Conservation (phyloP, 2,329 filamentous ascomycete species). For the Berkeleyomyces rouxiae region DNA sequence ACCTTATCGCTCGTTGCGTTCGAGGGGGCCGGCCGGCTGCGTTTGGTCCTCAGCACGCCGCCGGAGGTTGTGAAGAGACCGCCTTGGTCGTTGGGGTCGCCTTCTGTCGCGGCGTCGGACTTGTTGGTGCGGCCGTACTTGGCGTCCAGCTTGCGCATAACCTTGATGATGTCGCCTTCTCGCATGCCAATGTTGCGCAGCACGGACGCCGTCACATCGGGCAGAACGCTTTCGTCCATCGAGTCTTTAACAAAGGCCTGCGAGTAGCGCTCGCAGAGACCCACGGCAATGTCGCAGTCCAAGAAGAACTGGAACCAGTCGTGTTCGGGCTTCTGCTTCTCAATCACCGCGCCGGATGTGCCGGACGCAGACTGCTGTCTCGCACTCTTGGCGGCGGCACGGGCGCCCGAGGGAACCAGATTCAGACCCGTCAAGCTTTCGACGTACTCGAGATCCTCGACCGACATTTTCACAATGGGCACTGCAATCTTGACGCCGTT, state of each 20-base stretch:
- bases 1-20: conserved; percentile 73
- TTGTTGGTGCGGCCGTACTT: conserved; percentile 53
- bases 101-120: conserved; percentile 41
- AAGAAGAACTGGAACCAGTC: conserved; percentile 99
- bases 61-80: conserved; percentile 86
- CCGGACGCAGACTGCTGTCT: conserved; percentile 21
- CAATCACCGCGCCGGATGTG: conserved; percentile 44
- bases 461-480: conserved; percentile 86
- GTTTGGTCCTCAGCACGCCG: conserved; percentile 85
- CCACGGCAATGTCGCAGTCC: conserved; percentile 75
- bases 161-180: conserved; percentile 89
- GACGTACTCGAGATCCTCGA: conserved; percentile 88
- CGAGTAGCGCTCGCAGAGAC: conserved; percentile 86
- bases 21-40: conserved; percentile 75
- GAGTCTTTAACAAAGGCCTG: conserved; percentile 79
- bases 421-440: conserved; percentile 38
- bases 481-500: conserved; percentile 98
- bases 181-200: conserved; percentile 82
- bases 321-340: conserved; percentile 51
- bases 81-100: conserved; percentile 36
- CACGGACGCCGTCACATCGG: conserved; percentile 71
- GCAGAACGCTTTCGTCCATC: conserved; percentile 86
- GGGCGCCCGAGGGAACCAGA: conserved; percentile 10
- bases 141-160: conserved; percentile 75
- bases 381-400: conserved; percentile 30